These are phyloP conservation scores for Mortierella sp. DNA, from an alignment of 371 early-diverging fungal genomes.

Conservation along the genomic window DNA sequence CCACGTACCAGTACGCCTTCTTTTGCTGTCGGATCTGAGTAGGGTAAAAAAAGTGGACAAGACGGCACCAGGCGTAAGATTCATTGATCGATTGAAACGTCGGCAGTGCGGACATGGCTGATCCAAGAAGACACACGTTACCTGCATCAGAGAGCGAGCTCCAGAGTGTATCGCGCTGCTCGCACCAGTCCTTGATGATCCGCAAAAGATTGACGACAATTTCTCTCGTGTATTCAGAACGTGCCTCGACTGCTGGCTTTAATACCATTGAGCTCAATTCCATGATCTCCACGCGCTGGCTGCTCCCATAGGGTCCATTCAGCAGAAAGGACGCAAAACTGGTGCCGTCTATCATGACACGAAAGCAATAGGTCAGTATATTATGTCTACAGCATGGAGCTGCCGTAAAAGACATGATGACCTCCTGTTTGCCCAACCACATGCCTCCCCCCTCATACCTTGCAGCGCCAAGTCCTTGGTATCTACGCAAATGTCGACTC, in stretches of 20 bases:
- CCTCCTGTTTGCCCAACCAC: no score
- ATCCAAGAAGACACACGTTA: neutral
- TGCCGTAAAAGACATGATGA: no score
- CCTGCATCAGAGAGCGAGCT: constrained; percentile 23
- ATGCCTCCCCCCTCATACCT: no score
- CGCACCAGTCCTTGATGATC: constrained; percentile 39
- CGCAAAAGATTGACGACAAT: constrained; percentile 34
- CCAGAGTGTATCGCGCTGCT: constrained; percentile 39
- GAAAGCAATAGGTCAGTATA: no score
- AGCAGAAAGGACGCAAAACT: constrained; percentile 38
- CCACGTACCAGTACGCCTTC: constrained; percentile 20
- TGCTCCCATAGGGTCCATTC: constrained; percentile 12
- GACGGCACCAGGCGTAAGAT: no score
- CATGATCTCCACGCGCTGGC: constrained; percentile 17
- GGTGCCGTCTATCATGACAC: constrained; percentile 18
- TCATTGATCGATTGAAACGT: no score
- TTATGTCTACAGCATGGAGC: no score
- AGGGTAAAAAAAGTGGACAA: no score
- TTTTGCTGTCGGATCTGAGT: constrained; percentile 32
- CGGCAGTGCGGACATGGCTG: no score
- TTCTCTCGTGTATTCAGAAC: constrained; percentile 42
- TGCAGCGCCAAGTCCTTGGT: constrained; percentile 35
- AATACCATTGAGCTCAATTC: constrained; percentile 21
- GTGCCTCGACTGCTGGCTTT: constrained; percentile 28
- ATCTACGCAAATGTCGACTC: constrained; percentile 39